Conservation (phyloP, 441 rosid genomes). For the Corymbia citriodora region DNA sequence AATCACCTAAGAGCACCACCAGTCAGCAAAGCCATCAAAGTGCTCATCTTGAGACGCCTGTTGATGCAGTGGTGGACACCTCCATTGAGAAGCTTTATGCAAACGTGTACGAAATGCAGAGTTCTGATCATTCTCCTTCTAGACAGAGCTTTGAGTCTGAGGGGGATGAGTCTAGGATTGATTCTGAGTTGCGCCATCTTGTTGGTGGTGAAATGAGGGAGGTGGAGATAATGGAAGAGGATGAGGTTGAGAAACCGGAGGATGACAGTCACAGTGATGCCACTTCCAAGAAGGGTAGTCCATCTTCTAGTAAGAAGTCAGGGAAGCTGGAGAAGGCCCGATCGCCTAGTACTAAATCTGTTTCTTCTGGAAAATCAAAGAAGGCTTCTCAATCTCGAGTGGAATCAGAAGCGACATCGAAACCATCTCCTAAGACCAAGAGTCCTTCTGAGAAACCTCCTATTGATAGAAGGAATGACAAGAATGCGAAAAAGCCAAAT, state of each 20-base stretch:
- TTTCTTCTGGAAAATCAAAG: constrained; percentile 33
- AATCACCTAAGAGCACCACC: constrained; percentile 20
- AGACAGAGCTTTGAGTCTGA: constrained; percentile 58
- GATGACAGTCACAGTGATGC: constrained; percentile 27
- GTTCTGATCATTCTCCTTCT: constrained; percentile 64
- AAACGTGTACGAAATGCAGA: constrained; percentile 61
- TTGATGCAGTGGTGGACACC: constrained; percentile 30
- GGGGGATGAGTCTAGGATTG: constrained; percentile 68
- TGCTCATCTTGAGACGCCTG: constrained; percentile 7
- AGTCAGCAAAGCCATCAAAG: constrained; percentile 22
- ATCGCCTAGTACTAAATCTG: constrained; percentile 21
- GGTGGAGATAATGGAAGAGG: constrained; percentile 60
- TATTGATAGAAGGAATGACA: constrained; percentile 24
- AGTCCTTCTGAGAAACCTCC: constrained; percentile 29
- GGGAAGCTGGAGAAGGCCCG: constrained; percentile 31
- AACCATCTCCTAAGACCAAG: constrained; percentile 22
- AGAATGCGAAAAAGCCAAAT: constrained; percentile 36
- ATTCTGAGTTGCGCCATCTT: constrained; percentile 57
- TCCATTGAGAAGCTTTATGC: constrained; percentile 61
- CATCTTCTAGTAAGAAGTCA: constrained; percentile 34
- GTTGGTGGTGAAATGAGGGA: constrained; percentile 55
- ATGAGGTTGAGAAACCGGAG: constrained; percentile 43
- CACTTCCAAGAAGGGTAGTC: constrained; percentile 35
- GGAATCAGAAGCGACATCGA: constrained; percentile 22
- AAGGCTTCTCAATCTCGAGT: constrained; percentile 17